A percentile compares a stretch with the other conserved stretches of the same genome.
phyloP scores from a whole-genome alignment of 768 basidiomycete species.

The Termitomyces sp. region DNA sequence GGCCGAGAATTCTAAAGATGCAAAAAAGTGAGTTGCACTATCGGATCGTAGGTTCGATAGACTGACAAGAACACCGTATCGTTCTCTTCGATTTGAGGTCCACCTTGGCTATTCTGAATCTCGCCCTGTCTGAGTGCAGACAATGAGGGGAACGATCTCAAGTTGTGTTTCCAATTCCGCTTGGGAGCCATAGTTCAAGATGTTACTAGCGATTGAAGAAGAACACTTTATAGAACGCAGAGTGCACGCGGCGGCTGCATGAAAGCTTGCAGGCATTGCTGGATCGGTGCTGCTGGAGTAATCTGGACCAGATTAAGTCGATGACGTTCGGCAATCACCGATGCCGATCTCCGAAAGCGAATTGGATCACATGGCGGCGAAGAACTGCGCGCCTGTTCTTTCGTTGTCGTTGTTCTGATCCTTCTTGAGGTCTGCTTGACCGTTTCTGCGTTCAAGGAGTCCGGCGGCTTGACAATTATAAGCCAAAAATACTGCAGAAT shows the following conservation, averaged over 20 bases:
- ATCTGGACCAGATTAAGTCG: not conserved
- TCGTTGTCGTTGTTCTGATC: not conserved
- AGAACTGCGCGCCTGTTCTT: not conserved
- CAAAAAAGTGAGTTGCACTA: not conserved
- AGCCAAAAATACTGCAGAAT: not conserved
- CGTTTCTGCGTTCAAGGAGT: not conserved
- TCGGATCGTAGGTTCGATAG: not conserved
- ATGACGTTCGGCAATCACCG: not conserved
- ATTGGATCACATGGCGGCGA: not conserved
- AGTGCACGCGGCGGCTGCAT: slow-evolving; percentile 4
- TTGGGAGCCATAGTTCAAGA: not conserved
- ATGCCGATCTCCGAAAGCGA: not conserved
- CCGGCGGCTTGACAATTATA: not conserved
- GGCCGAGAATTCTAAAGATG: slow-evolving; percentile 9
- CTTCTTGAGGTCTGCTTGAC: not conserved
- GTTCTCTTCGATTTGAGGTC: not conserved
- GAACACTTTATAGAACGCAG: not conserved
- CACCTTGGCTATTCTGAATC: not conserved
- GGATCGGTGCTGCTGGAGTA: not conserved
- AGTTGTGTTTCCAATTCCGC: not conserved
- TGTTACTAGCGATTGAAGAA: not conserved
- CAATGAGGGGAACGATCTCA: not conserved
- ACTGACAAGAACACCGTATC: slow-evolving; percentile 8
- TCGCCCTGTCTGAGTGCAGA: not conserved
- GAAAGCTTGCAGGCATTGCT: slow-evolving; percentile 3